Conservation (phyloP, 2,329 filamentous ascomycete species). For the Neurospora crassa region DNA sequence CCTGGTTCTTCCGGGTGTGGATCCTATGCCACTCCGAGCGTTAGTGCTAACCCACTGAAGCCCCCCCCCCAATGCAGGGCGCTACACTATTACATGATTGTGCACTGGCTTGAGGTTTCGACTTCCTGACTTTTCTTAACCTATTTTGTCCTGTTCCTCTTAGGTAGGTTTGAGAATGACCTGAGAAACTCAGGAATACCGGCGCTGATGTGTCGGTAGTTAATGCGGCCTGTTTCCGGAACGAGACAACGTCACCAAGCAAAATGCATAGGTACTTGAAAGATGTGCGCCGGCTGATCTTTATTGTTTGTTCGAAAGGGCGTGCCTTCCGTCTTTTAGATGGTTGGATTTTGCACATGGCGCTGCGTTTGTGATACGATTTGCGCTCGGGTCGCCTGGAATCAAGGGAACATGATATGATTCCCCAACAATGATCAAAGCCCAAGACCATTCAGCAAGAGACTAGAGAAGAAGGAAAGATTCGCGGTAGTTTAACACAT, state of each 20-base stretch:
- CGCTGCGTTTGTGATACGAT: background rate
- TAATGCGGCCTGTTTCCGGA: too few relatives aligned
- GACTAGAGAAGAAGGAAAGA: background rate
- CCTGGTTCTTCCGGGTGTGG: background rate
- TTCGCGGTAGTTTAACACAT: background rate
- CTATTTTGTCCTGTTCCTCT: too few relatives aligned
- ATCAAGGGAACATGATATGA: fast-evolving
- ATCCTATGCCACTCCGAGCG: background rate
- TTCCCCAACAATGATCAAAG: background rate
- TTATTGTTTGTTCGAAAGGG: background rate
- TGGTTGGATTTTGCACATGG: background rate
- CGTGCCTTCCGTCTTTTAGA: background rate
- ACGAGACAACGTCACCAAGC: too few relatives aligned
- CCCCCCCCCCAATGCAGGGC: background rate
- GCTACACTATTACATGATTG: background rate
- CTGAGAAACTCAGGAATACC: too few relatives aligned
- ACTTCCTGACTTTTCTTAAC: too few relatives aligned
- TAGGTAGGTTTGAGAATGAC: too few relatives aligned
- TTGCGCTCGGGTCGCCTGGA: background rate
- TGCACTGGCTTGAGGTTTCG: background rate
- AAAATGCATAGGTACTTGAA: too few relatives aligned
- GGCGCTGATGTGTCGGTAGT: too few relatives aligned
- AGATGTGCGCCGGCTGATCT: too few relatives aligned
- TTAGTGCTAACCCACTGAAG: background rate
- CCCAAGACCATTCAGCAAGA: background rate